A percentile compares a stretch with the other conserved stretches of the same genome.
These are phyloP conservation scores for Aspergillus fijiensis DNA, from an alignment of 2,329 filamentous ascomycete species.

Conservation along the genomic window DNA sequence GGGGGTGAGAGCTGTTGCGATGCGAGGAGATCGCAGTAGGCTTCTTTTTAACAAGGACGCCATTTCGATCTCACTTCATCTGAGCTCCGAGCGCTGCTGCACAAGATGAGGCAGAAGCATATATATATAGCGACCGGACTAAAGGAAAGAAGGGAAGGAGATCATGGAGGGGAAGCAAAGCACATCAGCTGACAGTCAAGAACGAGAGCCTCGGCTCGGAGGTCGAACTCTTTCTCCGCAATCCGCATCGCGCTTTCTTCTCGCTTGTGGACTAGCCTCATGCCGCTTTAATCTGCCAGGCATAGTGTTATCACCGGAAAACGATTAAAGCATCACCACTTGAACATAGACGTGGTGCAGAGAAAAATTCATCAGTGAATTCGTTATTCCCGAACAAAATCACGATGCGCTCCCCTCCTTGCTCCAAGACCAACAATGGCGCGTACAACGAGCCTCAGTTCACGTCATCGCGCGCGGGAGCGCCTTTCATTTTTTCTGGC, in stretches of 20 bases:
- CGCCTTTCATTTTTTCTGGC: background rate
- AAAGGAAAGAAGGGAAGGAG: background rate
- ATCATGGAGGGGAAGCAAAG: background rate
- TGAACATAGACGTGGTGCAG: background rate
- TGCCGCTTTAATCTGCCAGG: background rate
- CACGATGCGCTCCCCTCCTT: background rate
- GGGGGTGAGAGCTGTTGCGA: background rate
- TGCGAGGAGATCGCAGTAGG: background rate
- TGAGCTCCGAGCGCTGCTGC: background rate
- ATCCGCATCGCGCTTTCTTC: background rate
- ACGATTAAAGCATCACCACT: background rate
- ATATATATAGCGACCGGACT: background rate
- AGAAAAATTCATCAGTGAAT: too few relatives aligned
- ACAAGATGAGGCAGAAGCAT: background rate
- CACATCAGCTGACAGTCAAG: background rate
- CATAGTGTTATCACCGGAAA: background rate
- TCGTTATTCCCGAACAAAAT: background rate
- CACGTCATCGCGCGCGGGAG: background rate
- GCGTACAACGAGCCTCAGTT: background rate
- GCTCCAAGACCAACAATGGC: background rate
- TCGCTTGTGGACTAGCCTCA: background rate
- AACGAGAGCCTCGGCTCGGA: background rate
- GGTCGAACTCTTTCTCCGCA: background rate
- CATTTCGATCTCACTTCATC: background rate
- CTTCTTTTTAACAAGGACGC: background rate